A percentile compares a stretch with the other conserved stretches of the same genome.
Evolutionary conservation across 2,329 filamentous ascomycete species (phyloP).

Genomic region (Cercospora citrullina): DNA sequence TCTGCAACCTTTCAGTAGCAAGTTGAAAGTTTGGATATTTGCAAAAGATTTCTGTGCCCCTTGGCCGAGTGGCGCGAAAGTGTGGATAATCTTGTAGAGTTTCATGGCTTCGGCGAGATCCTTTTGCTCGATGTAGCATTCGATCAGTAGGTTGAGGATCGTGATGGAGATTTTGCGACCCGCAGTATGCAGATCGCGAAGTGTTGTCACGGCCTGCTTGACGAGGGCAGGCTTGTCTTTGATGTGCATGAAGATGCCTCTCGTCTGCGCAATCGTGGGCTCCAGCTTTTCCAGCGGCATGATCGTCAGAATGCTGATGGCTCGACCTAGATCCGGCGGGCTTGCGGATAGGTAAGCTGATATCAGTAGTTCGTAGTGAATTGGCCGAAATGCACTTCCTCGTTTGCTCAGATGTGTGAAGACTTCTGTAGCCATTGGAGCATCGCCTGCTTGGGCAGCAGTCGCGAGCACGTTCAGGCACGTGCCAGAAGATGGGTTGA

Average conservation of each 20-base stretch:
- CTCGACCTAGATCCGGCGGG: conserved; percentile 59
- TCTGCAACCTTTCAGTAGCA: conserved; percentile 44
- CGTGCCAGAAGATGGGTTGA: conserved; percentile 65
- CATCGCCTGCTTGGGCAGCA: conserved; percentile 68
- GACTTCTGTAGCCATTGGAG: conserved; percentile 67
- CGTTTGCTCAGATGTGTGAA: conserved; percentile 65
- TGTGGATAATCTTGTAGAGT: conserved; percentile 62
- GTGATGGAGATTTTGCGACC: conserved; percentile 54
- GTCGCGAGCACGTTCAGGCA: conserved; percentile 69
- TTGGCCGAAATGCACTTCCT: conserved; percentile 57
- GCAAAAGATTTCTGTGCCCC: conserved; percentile 33
- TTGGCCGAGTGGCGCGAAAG: conserved; percentile 35
- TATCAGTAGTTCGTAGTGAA: conserved; percentile 79
- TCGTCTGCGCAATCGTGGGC: conserved; percentile 61
- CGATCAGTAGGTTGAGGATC: conserved; percentile 54
- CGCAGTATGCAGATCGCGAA: conserved; percentile 57
- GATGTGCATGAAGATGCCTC: conserved; percentile 62
- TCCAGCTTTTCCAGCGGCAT: conserved; percentile 67
- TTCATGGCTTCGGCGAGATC: conserved; percentile 55
- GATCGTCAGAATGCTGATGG: conserved; percentile 69
- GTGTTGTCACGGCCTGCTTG: conserved; percentile 54
- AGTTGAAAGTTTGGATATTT: conserved; percentile 60
- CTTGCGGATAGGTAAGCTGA: conserved; percentile 64
- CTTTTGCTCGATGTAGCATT: conserved; percentile 49
- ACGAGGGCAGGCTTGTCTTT: conserved; percentile 49